A percentile compares a stretch with the other conserved stretches of the same genome.
phyloP scores from a whole-genome alignment of 441 rosid species.

The Pelargonium fulgidum region DNA sequence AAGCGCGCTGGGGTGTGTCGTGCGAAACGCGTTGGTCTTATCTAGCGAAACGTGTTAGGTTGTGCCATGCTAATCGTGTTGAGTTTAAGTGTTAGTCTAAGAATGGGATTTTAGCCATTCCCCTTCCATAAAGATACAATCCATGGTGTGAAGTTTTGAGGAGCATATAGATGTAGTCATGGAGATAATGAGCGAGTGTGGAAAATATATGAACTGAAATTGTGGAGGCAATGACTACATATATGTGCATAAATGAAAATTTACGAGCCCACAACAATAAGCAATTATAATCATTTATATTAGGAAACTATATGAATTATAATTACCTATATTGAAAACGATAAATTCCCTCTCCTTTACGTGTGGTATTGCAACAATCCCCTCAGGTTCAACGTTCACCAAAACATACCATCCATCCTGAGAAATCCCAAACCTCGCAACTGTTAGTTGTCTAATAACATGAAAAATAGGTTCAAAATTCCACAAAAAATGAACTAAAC shows the following conservation, averaged over 20 bases:
- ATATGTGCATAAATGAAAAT: neutral
- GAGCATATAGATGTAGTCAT: too few species aligned
- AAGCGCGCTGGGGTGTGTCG: too few species aligned
- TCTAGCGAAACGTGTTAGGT: too few species aligned
- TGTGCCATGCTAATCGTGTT: too few species aligned
- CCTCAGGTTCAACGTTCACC: conserved; percentile 77
- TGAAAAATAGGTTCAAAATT: conserved; percentile 12
- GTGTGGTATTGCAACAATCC: conserved; percentile 62
- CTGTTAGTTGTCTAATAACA: conserved; percentile 10
- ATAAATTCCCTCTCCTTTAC: conserved; percentile 44
- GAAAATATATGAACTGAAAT: neutral
- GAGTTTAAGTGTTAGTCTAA: too few species aligned
- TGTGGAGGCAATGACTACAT: neutral
- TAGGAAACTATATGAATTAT: neutral
- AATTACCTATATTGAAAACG: conserved; percentile 70
- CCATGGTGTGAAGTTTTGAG: too few species aligned
- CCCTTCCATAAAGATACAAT: too few species aligned
- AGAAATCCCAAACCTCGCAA: conserved; percentile 9
- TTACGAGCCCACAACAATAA: neutral
- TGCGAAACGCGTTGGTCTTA: too few species aligned
- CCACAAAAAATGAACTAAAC: conserved; percentile 25
- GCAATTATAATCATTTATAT: neutral
- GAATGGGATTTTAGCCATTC: too few species aligned
- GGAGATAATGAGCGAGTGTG: too few species aligned
- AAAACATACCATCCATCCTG: conserved; percentile 48